These are phyloP conservation scores for Wickerhamomyces hampshirensis DNA, from an alignment of 805 yeast species.

Conservation along the genomic window DNA sequence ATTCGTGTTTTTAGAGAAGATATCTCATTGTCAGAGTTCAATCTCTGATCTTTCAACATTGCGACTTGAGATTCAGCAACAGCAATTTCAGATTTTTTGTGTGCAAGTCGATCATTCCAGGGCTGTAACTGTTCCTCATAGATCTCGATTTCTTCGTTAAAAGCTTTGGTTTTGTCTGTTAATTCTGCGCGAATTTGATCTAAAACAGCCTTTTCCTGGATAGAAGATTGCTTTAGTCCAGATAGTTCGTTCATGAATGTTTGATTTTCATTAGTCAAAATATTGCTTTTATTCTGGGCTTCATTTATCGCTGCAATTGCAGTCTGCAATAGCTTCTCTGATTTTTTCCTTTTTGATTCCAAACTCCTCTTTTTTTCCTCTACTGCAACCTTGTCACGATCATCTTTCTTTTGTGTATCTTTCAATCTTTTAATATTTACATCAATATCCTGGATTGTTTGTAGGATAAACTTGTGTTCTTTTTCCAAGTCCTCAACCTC, in stretches of 20 bases:
- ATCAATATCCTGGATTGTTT: constrained; percentile 21
- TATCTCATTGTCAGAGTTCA: constrained; percentile 40
- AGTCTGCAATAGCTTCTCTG: constrained; percentile 46
- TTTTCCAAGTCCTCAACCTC: constrained; percentile 30
- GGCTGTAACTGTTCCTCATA: constrained; percentile 73
- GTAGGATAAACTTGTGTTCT: constrained; percentile 24
- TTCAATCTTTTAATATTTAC: constrained; percentile 29
- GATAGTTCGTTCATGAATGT: constrained; percentile 41
- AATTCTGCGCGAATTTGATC: constrained; percentile 61
- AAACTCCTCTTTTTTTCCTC: constrained; percentile 76
- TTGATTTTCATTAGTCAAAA: constrained; percentile 39
- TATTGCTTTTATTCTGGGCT: constrained; percentile 41
- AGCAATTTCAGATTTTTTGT: constrained; percentile 57
- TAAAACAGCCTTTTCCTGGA: constrained; percentile 49
- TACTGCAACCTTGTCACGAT: constrained; percentile 57
- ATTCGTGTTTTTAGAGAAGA: constrained; percentile 40
- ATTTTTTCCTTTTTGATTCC: constrained; percentile 51
- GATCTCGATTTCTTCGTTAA: constrained; percentile 58
- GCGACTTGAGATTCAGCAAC: constrained; percentile 64
- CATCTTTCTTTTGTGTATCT: constrained; percentile 37
- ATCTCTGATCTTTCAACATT: constrained; percentile 45
- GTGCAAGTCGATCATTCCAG: constrained; percentile 65
- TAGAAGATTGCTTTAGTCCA: constrained; percentile 40
- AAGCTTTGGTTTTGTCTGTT: constrained; percentile 66
- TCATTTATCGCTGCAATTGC: constrained; percentile 42